Percentiles rank a stretch among this genome's conserved stretches.
These are phyloP conservation scores for Blumeriella jaapii DNA, from an alignment of 2,329 filamentous ascomycete genomes.

Conservation along the genomic window DNA sequence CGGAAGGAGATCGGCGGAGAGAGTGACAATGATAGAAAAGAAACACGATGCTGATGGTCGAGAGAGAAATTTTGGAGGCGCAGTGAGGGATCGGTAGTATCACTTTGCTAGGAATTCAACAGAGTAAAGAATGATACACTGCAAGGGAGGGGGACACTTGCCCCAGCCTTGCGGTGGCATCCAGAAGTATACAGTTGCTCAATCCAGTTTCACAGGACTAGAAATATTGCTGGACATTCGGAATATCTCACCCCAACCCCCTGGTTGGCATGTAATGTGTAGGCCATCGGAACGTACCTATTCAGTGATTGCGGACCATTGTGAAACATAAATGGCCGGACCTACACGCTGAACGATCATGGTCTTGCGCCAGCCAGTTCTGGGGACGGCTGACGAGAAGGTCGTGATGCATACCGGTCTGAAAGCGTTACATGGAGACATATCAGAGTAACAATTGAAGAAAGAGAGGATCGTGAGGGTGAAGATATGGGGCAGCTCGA, in stretches of 20 bases:
- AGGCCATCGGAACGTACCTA: no score
- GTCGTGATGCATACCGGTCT: neutral
- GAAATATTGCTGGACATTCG: conserved; percentile 1
- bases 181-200: neutral
- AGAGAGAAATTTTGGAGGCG: conserved; percentile 16
- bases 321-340: no score
- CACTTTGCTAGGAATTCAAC: conserved; percentile 20
- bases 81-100: conserved; percentile 17
- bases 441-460: neutral
- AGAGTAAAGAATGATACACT: conserved; percentile 10
- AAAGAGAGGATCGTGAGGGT: neutral
- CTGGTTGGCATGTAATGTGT: neutral
- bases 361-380: no score
- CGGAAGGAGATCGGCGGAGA: conserved; percentile 7
- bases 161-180: conserved; percentile 7
- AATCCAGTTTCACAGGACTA: no score
- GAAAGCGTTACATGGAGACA: neutral
- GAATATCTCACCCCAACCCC: conserved; percentile 4
- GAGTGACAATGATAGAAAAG: conserved; percentile 7
- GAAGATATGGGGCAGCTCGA: neutral
- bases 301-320: no score
- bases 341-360: no score
- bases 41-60: conserved; percentile 11
- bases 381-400: no score
- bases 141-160: conserved; percentile 15